These are phyloP conservation scores for Cornus suecica DNA, from an alignment of 148 eudicot genomes.

Conservation along the genomic window DNA sequence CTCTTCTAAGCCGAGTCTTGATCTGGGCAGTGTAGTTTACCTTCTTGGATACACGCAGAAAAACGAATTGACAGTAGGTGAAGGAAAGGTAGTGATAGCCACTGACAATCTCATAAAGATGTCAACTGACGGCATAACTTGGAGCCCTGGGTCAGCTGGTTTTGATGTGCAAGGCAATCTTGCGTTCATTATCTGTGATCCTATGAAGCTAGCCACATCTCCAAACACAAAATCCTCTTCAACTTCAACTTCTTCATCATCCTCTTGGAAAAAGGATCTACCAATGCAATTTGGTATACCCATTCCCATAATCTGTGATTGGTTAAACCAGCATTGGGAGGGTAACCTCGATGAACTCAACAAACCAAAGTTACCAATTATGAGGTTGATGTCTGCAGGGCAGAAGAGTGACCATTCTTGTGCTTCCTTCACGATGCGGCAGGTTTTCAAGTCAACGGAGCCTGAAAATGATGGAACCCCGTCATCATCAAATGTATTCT, in stretches of 20 bases:
- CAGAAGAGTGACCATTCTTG: constrained; percentile 80
- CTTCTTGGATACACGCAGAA: constrained; percentile 71
- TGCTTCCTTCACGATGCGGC: constrained; percentile 80
- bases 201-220: constrained; percentile 93
- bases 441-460: constrained; percentile 60
- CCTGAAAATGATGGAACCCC: constrained; percentile 50
- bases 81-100: constrained; percentile 91
- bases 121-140: constrained; percentile 64
- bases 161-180: constrained; percentile 91
- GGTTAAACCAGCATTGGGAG: constrained; percentile 98
- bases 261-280: constrained; percentile 69
- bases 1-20: constrained; percentile 70
- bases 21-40: constrained; percentile 72
- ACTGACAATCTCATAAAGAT: constrained; percentile 95
- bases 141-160: constrained; percentile 95
- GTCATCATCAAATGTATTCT: constrained; percentile 46
- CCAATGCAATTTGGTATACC: constrained; percentile 94
- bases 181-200: constrained; percentile 95
- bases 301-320: constrained; percentile 75
- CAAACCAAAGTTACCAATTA: constrained; percentile 83
- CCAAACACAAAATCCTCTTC: constrained; percentile 70
- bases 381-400: constrained; percentile 68
- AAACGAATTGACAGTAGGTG: constrained; percentile 69
- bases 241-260: constrained; percentile 68
- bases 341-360: constrained; percentile 90